A percentile compares a stretch with the other conserved stretches of the same genome.
These are phyloP conservation scores for Cercospora beticola DNA, from an alignment of 2,329 filamentous ascomycete species.

Conservation along the genomic window DNA sequence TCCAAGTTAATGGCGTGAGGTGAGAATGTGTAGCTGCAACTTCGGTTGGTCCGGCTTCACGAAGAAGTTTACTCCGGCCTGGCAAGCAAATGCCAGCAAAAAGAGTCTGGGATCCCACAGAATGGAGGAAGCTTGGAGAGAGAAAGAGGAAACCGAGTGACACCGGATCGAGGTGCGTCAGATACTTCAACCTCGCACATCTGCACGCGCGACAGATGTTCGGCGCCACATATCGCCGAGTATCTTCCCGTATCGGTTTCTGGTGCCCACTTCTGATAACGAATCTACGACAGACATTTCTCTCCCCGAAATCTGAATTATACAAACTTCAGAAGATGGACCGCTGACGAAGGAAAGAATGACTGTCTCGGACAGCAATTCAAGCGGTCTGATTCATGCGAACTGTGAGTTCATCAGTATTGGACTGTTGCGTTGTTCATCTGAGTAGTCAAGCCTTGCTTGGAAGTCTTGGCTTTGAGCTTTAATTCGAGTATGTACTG, in stretches of 20 bases:
- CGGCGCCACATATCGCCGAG: constrained; percentile 8
- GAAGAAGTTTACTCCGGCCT: constrained; percentile 25
- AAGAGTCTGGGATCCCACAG: neutral
- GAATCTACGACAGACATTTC: neutral
- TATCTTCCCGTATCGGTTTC: neutral
- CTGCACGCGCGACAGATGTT: neutral
- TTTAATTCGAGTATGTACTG: neutral
- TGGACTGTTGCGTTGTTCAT: neutral
- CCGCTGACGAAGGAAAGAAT: neutral
- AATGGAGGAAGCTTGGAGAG: neutral
- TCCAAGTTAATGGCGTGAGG: constrained; percentile 10
- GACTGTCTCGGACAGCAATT: neutral
- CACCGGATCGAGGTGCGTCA: neutral
- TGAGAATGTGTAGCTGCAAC: neutral
- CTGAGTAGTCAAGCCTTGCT: constrained; percentile 4
- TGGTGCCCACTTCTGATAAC: neutral
- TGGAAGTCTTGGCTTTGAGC: constrained; percentile 3
- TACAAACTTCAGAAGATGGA: neutral
- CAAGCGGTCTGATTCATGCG: neutral
- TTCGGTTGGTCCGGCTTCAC: constrained; percentile 21
- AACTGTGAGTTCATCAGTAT: neutral
- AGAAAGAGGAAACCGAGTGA: neutral
- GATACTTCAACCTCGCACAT: neutral
- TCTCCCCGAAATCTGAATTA: neutral
- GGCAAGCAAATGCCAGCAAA: neutral